A percentile compares a stretch with the other conserved stretches of the same genome.
phyloP scores from a whole-genome alignment of 176 grass and related monocot genomes.

The Rhynchospora breviuscula region DNA sequence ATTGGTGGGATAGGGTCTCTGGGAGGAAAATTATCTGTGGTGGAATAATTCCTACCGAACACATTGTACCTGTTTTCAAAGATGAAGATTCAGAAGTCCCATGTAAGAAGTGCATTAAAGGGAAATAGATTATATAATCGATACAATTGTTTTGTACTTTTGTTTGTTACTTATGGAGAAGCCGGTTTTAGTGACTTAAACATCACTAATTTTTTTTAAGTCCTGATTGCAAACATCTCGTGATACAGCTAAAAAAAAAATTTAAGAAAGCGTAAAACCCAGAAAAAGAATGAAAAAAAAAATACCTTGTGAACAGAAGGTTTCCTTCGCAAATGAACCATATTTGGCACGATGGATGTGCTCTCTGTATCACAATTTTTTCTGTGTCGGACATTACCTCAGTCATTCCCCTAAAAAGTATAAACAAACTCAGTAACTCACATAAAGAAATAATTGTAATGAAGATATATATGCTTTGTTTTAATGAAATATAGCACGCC shows the following conservation, averaged over 20 bases:
- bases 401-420: neutral
- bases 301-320: constrained; percentile 4
- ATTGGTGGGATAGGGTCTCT: neutral
- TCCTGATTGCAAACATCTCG: no score
- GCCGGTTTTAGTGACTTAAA: no score
- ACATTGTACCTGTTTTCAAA: neutral
- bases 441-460: neutral
- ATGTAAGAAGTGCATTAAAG: neutral
- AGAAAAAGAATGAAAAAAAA: neutral
- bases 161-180: neutral
- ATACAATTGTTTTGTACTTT: neutral
- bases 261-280: neutral
- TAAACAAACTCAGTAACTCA: neutral
- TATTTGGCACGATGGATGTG: neutral
- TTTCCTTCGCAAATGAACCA: neutral
- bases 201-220: no score
- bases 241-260: neutral
- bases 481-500: no score
- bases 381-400: neutral
- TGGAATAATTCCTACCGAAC: no score
- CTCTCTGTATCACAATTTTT: neutral
- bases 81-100: neutral
- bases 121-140: neutral
- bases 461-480: no score
- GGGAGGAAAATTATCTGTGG: no score